Percentiles rank a stretch among this genome's conserved stretches.
Evolutionary conservation across 2,329 filamentous ascomycete genomes (phyloP).

Genomic region (Xylaria sp.): DNA sequence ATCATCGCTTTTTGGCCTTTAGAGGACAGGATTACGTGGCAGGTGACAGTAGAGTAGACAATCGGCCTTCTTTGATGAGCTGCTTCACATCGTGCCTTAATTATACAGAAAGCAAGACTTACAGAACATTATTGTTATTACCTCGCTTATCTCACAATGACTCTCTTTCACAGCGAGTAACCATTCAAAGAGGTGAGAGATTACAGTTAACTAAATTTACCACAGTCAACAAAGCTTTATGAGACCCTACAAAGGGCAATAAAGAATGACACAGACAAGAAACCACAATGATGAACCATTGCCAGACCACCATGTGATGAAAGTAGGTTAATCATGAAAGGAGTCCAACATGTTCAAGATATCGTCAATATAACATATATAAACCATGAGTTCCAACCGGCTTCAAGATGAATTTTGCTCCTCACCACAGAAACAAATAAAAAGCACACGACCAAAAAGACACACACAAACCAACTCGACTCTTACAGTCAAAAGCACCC

Average conservation of each 20-base stretch:
- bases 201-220: conserved; percentile 1
- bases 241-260: background rate
- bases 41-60: background rate
- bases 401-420: background rate
- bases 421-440: background rate
- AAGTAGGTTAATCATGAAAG: background rate
- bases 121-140: background rate
- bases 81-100: background rate
- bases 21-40: background rate
- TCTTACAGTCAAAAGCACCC: background rate
- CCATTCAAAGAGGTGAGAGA: background rate
- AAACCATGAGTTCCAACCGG: background rate
- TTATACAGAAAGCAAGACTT: background rate
- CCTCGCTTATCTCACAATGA: background rate
- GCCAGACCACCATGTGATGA: background rate
- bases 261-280: background rate
- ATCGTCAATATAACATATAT: background rate
- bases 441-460: background rate
- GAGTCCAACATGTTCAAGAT: background rate
- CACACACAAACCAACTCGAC: conserved; percentile 2
- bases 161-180: background rate
- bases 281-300: background rate
- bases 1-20: no score
- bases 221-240: conserved; percentile 12
- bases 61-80: background rate